A percentile compares a stretch with the other conserved stretches of the same genome.
phyloP scores from a whole-genome alignment of 768 basidiomycete genomes.

The Mycena galopus region DNA sequence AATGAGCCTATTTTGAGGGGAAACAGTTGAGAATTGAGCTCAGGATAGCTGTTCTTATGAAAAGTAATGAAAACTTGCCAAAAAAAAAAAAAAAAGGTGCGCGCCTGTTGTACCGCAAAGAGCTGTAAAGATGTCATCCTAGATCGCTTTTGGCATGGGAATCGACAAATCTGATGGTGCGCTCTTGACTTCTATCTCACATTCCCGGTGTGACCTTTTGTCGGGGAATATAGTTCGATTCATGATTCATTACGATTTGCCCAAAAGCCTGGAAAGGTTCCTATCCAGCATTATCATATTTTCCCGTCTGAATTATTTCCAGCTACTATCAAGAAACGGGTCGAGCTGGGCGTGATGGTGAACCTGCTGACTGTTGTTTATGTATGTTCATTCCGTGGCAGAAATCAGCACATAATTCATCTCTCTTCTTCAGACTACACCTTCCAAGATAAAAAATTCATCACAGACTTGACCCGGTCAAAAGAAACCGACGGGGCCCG shows the following conservation, averaged over 20 bases:
- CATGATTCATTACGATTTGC: slow-evolving; percentile 7
- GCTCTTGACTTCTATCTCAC: background rate
- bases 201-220: background rate
- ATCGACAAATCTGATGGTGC: slow-evolving; percentile 70
- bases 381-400: background rate
- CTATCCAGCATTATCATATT: background rate
- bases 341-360: slow-evolving; percentile 15
- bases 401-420: background rate
- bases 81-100: too few relatives aligned
- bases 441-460: background rate
- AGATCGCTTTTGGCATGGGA: slow-evolving; percentile 86
- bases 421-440: background rate
- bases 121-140: background rate
- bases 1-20: too few relatives aligned
- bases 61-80: too few relatives aligned
- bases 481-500: background rate
- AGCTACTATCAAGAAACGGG: slow-evolving; percentile 25
- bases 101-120: too few relatives aligned
- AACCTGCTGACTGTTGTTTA: background rate
- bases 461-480: background rate
- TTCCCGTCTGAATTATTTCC: background rate
- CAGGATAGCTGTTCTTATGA: too few relatives aligned
- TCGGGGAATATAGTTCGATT: background rate
- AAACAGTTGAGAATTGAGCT: too few relatives aligned
- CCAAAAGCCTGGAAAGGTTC: slow-evolving; percentile 10